These are phyloP conservation scores for Tolypocladium guangdongense DNA, from an alignment of 2,329 filamentous ascomycete species.

Conservation along the genomic window DNA sequence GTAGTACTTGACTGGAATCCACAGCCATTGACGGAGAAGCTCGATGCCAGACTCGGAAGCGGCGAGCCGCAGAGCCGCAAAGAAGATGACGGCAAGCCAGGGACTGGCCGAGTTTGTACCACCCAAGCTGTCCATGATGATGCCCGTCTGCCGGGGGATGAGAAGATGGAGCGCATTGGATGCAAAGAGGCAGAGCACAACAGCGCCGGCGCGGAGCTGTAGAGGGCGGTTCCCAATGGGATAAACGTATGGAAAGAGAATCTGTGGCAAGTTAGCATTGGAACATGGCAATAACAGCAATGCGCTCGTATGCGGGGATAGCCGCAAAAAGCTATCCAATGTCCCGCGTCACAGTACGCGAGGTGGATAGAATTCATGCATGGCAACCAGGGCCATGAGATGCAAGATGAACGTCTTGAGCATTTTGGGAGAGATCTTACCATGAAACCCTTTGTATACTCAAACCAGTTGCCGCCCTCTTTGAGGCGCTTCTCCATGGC, in stretches of 20 bases:
- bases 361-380: neutral
- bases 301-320: too few species aligned
- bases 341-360: neutral
- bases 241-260: conserved; percentile 73
- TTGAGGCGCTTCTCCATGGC: conserved; percentile 58
- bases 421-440: conserved; percentile 21
- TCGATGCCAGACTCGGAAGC: conserved; percentile 44
- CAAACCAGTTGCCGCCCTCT: conserved; percentile 65
- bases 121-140: conserved; percentile 61
- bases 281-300: neutral
- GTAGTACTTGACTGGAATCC: conserved; percentile 48
- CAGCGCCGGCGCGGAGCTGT: conserved; percentile 56
- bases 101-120: conserved; percentile 34
- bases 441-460: conserved; percentile 63
- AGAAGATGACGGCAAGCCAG: conserved; percentile 42
- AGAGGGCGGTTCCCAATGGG: conserved; percentile 55
- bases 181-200: conserved; percentile 56
- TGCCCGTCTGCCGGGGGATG: conserved; percentile 70
- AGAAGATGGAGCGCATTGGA: conserved; percentile 66
- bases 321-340: neutral
- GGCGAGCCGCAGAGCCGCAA: conserved; percentile 38
- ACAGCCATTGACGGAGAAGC: conserved; percentile 42
- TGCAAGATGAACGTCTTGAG: neutral
- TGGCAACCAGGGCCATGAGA: neutral
- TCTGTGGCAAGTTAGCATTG: conserved; percentile 23